A percentile compares a stretch with the other conserved stretches of the same genome.
Evolutionary conservation across 2,329 filamentous ascomycete genomes (phyloP).

Genomic region (Aspergillus felis): DNA sequence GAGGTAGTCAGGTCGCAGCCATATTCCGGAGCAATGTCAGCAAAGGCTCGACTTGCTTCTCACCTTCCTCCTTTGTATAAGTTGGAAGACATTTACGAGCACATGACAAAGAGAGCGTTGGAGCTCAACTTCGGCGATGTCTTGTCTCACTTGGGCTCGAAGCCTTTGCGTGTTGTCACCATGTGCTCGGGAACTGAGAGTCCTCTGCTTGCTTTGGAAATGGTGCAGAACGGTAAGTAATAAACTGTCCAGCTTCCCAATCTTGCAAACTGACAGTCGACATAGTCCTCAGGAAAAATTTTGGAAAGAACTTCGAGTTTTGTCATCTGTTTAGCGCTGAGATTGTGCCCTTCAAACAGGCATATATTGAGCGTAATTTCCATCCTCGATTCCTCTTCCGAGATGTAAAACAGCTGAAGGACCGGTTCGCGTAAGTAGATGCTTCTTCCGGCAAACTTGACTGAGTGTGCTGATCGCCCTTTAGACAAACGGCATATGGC

Average conservation of each 20-base stretch:
- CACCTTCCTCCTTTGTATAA: slow-evolving; percentile 23
- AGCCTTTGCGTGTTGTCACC: slow-evolving; percentile 58
- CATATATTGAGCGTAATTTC: slow-evolving; percentile 61
- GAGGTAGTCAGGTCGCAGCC: slow-evolving; percentile 18
- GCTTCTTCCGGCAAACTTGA: background rate
- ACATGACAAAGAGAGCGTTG: slow-evolving; percentile 23
- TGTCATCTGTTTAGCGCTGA: slow-evolving; percentile 61
- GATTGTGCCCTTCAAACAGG: slow-evolving; percentile 61
- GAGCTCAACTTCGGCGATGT: slow-evolving; percentile 44
- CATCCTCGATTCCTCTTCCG: slow-evolving; percentile 52
- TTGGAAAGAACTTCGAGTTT: slow-evolving; percentile 39
- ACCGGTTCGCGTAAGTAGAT: slow-evolving; percentile 45
- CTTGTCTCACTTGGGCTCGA: slow-evolving; percentile 29
- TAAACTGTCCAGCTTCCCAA: background rate
- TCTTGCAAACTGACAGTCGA: background rate
- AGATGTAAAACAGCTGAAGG: slow-evolving; percentile 55
- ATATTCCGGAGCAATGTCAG: slow-evolving; percentile 5
- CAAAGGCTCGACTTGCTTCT: slow-evolving; percentile 14
- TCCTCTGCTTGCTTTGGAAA: slow-evolving; percentile 62
- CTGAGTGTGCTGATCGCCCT: slow-evolving; percentile 9
- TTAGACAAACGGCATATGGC: slow-evolving; percentile 65
- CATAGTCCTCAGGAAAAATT: slow-evolving; percentile 31
- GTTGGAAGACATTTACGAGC: slow-evolving; percentile 27
- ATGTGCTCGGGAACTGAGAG: slow-evolving; percentile 77
- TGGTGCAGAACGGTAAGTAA: slow-evolving; percentile 48